Conservation (phyloP, 1,139 yeast species). For the Zygotorulaspora mrakii region DNA sequence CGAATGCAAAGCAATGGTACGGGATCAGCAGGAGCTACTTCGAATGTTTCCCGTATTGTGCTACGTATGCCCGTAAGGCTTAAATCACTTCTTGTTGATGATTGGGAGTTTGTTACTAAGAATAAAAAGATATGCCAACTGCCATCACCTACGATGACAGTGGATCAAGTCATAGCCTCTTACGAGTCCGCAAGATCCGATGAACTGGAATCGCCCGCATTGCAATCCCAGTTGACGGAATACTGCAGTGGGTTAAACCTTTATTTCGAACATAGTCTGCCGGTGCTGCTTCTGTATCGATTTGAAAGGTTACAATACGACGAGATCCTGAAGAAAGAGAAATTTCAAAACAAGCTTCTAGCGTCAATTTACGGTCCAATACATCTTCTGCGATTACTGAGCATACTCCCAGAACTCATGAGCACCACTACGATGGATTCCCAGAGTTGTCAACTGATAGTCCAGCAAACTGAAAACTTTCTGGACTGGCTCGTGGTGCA, state of each 20-base stretch:
- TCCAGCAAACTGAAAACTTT: slow-evolving; percentile 29
- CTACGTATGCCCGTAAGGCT: slow-evolving; percentile 60
- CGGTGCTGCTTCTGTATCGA: slow-evolving; percentile 71
- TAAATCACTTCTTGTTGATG: slow-evolving; percentile 74
- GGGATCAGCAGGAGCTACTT: slow-evolving; percentile 9
- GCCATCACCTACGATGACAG: slow-evolving; percentile 51
- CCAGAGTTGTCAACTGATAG: slow-evolving; percentile 44
- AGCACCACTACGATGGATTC: slow-evolving; percentile 79
- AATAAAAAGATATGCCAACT: slow-evolving; percentile 63
- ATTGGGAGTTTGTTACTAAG: slow-evolving; percentile 88
- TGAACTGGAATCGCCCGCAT: slow-evolving; percentile 41
- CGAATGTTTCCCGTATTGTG: slow-evolving; percentile 45
- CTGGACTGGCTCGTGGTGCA: slow-evolving; percentile 30
- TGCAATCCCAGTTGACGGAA: slow-evolving; percentile 57
- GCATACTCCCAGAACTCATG: slow-evolving; percentile 75
- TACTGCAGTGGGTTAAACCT: slow-evolving; percentile 61
- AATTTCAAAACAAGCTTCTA: slow-evolving; percentile 39
- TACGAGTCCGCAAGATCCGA: slow-evolving; percentile 38
- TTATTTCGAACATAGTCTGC: slow-evolving; percentile 76
- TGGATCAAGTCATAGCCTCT: slow-evolving; percentile 49
- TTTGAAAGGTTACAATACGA: slow-evolving; percentile 81
- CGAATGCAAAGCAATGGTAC: slow-evolving; percentile 4
- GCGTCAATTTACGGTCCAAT: slow-evolving; percentile 68
- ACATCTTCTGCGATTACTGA: slow-evolving; percentile 69
- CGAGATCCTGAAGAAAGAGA: slow-evolving; percentile 44